Percentiles rank a stretch among this genome's conserved stretches.
Conservation (phyloP, 768 basidiomycete species). For the Suillus sp. region DNA sequence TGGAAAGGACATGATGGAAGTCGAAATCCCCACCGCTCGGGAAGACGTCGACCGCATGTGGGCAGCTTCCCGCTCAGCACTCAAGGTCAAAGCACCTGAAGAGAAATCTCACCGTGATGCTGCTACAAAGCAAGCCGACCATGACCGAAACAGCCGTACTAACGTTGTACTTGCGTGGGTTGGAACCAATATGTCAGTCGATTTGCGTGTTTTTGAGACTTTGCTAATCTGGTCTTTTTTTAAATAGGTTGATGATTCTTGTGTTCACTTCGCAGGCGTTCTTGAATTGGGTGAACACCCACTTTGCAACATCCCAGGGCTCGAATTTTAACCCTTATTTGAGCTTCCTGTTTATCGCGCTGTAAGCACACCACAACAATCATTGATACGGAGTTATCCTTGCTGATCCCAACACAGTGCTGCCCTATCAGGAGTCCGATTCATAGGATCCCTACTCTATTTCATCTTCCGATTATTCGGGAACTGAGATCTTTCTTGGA, state of each 20-base stretch:
- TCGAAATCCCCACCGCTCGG: slow-evolving; percentile 76
- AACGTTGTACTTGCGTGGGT: slow-evolving; percentile 86
- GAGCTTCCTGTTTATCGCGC: slow-evolving; percentile 73
- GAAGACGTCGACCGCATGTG: slow-evolving; percentile 91
- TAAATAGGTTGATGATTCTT: slow-evolving; percentile 62
- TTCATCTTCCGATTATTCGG: slow-evolving; percentile 76
- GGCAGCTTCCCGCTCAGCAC: slow-evolving; percentile 70
- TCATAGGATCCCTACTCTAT: slow-evolving; percentile 77
- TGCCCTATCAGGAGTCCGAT: slow-evolving; percentile 78
- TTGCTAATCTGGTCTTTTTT: slow-evolving; percentile 3
- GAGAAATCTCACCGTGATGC: slow-evolving; percentile 83
- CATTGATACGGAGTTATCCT: background rate
- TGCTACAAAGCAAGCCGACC: slow-evolving; percentile 87
- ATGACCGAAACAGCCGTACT: slow-evolving; percentile 80
- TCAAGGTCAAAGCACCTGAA: slow-evolving; percentile 68
- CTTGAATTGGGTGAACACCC: slow-evolving; percentile 65
- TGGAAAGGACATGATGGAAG: slow-evolving; percentile 86
- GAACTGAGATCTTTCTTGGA: background rate
- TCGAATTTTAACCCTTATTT: slow-evolving; percentile 88
- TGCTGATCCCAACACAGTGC: slow-evolving; percentile 46
- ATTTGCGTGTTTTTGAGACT: slow-evolving; percentile 14
- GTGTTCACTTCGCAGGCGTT: slow-evolving; percentile 80
- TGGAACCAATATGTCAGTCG: slow-evolving; percentile 77
- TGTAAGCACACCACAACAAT: slow-evolving; percentile 37
- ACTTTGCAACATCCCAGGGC: slow-evolving; percentile 51